These are phyloP conservation scores for Casaregolazyma lundiana DNA, from an alignment of 1,139 yeast genomes.

Conservation along the genomic window DNA sequence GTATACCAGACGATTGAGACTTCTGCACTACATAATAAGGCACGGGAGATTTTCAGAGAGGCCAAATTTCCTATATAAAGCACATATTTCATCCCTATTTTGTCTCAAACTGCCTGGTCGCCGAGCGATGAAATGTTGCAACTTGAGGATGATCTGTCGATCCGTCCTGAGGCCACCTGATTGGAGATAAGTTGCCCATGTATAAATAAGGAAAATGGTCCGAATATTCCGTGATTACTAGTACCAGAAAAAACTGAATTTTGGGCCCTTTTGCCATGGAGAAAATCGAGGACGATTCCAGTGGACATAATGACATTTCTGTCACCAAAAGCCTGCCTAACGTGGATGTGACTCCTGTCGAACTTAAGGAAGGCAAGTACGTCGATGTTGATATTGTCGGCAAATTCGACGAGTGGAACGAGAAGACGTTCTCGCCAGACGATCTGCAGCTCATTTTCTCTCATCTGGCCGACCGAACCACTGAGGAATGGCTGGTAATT, in stretches of 20 bases:
- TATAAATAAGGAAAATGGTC: not conserved
- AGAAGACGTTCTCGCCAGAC: not conserved
- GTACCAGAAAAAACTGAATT: not conserved
- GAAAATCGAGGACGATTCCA: not conserved
- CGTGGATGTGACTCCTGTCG: not conserved
- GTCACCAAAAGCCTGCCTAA: not conserved
- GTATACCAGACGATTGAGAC: not conserved
- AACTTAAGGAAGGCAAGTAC: not conserved
- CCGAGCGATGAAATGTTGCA: not conserved
- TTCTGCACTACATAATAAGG: too few relatives aligned
- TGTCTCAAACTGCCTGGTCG: not conserved
- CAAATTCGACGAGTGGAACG: not conserved
- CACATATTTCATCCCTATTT: not conserved
- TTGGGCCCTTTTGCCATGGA: not conserved
- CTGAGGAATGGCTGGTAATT: constrained; percentile 23
- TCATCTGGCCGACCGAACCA: constrained; percentile 1
- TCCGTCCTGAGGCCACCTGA: not conserved
- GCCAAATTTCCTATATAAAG: not conserved
- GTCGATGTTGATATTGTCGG: not conserved
- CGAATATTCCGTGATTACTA: not conserved
- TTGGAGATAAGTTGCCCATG: not conserved
- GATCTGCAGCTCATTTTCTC: not conserved
- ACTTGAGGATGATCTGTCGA: not conserved
- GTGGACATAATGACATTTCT: not conserved
- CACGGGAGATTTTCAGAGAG: not conserved